These are phyloP conservation scores for Petunia hybrid DNA, from an alignment of 305 asterid genomes.

Conservation along the genomic window DNA sequence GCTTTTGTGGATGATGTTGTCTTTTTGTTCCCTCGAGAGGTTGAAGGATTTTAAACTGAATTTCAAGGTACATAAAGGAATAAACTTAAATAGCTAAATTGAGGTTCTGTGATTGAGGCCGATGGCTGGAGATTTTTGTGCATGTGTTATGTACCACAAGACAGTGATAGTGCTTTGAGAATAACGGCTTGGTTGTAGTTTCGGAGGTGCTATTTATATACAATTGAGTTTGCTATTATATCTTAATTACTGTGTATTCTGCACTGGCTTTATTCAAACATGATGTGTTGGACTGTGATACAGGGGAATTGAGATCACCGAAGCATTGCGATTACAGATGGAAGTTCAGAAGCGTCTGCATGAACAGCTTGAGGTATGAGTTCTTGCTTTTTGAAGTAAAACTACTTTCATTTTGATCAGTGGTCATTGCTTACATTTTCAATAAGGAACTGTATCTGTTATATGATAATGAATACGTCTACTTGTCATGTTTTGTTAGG, in stretches of 20 bases:
- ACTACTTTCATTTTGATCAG: neutral
- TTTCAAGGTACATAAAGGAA: neutral
- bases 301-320: constrained; percentile 90
- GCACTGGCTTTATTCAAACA: neutral
- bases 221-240: neutral
- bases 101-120: neutral
- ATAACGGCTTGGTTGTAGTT: neutral
- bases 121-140: neutral
- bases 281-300: constrained; percentile 20
- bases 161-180: neutral
- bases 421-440: neutral
- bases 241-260: neutral
- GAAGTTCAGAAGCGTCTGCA: constrained; percentile 94
- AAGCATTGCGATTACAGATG: constrained; percentile 85
- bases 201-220: neutral
- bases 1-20: neutral
- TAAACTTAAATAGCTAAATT: neutral
- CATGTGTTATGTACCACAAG: neutral
- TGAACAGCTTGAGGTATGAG: constrained; percentile 86
- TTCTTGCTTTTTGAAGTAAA: constrained; percentile 34
- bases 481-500: neutral
- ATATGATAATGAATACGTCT: neutral
- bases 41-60: neutral
- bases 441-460: neutral
- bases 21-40: neutral